Evolutionary conservation across 495 filamentous ascomycete genomes (phyloP).

Genomic region (Aspergillus leporis): DNA sequence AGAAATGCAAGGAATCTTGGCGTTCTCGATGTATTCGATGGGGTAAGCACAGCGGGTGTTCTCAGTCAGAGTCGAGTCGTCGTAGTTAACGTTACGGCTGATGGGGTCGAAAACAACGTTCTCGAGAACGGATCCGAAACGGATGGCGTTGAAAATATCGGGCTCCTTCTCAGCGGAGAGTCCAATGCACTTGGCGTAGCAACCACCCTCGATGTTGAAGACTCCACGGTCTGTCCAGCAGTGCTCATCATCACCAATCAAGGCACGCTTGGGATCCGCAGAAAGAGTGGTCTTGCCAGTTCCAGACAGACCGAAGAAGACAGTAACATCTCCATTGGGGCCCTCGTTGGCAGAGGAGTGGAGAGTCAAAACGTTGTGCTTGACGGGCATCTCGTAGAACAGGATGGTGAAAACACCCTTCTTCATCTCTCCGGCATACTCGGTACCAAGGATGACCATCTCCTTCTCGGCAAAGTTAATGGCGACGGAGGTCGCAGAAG

Average conservation of each 20-base stretch:
- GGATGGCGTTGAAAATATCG: conserved; percentile 96
- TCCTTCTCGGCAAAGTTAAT: conserved; percentile 90
- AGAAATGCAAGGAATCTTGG: conserved; percentile 93
- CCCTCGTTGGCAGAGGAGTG: conserved; percentile 95
- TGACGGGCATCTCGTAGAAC: conserved; percentile 99
- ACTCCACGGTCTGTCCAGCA: conserved; percentile 97
- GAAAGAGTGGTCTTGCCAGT: conserved; percentile 99
- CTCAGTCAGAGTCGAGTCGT: conserved; percentile 91
- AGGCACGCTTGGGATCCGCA: conserved; percentile 90
- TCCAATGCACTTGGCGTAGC: conserved; percentile 98
- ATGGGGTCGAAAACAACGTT: conserved; percentile 96
- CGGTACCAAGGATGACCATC: conserved; percentile 98
- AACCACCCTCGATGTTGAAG: conserved; percentile 99
- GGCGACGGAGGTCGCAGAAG: conserved; percentile 83
- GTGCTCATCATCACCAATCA: conserved; percentile 99
- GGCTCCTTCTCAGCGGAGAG: conserved; percentile 98
- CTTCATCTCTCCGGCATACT: conserved; percentile 99
- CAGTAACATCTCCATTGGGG: conserved; percentile 84
- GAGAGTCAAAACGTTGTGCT: conserved; percentile 97
- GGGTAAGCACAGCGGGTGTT: conserved; percentile 99
- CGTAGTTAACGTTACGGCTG: conserved; percentile 89
- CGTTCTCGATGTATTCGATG: conserved; percentile 97
- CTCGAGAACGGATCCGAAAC: conserved; percentile 95
- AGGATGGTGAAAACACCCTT: conserved; percentile 99
- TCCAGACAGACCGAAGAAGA: conserved; percentile 98